Evolutionary conservation across 306 rosid genomes (phyloP).

Genomic region (Fragaria vesca): DNA sequence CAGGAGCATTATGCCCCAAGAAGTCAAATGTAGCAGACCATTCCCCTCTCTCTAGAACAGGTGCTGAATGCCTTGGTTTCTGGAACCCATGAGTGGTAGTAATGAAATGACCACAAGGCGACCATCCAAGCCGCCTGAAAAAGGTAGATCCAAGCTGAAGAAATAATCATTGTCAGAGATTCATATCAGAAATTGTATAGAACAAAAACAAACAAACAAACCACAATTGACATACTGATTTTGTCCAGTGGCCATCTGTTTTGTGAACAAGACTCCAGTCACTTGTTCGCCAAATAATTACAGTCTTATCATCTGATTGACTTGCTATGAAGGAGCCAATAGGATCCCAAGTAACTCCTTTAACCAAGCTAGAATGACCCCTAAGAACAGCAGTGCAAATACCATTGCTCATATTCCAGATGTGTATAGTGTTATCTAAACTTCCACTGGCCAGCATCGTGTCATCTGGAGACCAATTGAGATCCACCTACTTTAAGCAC

Average conservation of each 20-base stretch:
- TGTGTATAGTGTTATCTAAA: slow-evolving; percentile 88
- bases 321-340: slow-evolving; percentile 97
- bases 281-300: slow-evolving; percentile 94
- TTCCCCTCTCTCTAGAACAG: slow-evolving; percentile 98
- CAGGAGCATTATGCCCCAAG: slow-evolving; percentile 96
- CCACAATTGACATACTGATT: slow-evolving; percentile 65
- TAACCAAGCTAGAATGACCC: slow-evolving; percentile 96
- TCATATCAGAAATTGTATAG: slow-evolving; percentile 9
- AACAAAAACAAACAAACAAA: background rate
- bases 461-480: slow-evolving; percentile 99
- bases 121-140: slow-evolving; percentile 98
- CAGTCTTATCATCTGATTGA: slow-evolving; percentile 98
- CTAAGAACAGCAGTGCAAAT: slow-evolving; percentile 97
- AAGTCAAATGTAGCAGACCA: slow-evolving; percentile 99
- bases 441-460: slow-evolving; percentile 93
- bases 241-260: slow-evolving; percentile 94
- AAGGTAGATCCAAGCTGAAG: slow-evolving; percentile 96
- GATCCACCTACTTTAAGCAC: slow-evolving; percentile 99
- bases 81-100: slow-evolving; percentile 98
- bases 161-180: slow-evolving; percentile 32
- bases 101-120: slow-evolving; percentile 97
- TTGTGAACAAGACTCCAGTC: slow-evolving; percentile 99
- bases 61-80: slow-evolving; percentile 99
- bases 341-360: slow-evolving; percentile 99
- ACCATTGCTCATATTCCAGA: slow-evolving; percentile 94